phyloP scores from a whole-genome alignment of 495 filamentous ascomycete genomes.

The Aspergillus ostianus region DNA sequence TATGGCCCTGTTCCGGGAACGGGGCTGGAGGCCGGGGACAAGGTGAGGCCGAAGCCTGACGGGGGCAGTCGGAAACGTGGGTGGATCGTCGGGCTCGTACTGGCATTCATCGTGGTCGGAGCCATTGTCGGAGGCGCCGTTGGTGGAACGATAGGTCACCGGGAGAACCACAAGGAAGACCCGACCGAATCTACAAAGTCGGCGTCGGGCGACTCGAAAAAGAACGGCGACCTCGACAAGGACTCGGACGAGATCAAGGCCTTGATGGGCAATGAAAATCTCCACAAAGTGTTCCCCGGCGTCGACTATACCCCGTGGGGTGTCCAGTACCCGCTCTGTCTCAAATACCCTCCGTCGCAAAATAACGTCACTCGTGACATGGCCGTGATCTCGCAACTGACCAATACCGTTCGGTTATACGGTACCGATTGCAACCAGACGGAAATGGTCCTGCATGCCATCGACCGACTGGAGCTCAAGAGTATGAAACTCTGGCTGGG shows the following conservation, averaged over 20 bases:
- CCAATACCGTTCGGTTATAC: slow-evolving; percentile 85
- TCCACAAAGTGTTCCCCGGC: slow-evolving; percentile 95
- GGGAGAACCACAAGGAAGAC: slow-evolving; percentile 26
- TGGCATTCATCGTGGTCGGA: slow-evolving; percentile 61
- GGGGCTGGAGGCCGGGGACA: slow-evolving; percentile 24
- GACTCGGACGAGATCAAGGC: slow-evolving; percentile 77
- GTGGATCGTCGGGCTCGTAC: slow-evolving; percentile 64
- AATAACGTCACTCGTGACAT: slow-evolving; percentile 94
- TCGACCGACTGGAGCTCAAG: slow-evolving; percentile 68
- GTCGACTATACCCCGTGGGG: slow-evolving; percentile 95
- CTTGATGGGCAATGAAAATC: slow-evolving; percentile 71
- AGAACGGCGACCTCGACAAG: slow-evolving; percentile 64
- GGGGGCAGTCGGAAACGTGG: slow-evolving; percentile 65
- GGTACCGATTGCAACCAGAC: slow-evolving; percentile 99
- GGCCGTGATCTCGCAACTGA: slow-evolving; percentile 87
- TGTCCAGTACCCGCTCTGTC: slow-evolving; percentile 84
- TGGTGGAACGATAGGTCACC: slow-evolving; percentile 64
- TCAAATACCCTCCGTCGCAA: slow-evolving; percentile 74
- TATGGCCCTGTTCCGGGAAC: slow-evolving; percentile 57
- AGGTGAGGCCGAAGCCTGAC: slow-evolving; percentile 56
- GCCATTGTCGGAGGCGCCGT: slow-evolving; percentile 77
- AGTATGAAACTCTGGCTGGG: slow-evolving; percentile 93
- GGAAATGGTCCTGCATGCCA: slow-evolving; percentile 84
- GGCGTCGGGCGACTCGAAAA: slow-evolving; percentile 1
- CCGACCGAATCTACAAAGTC: slow-evolving; percentile 8